These are phyloP conservation scores for Phytophthora foliorum DNA, from an alignment of 352 stramenopile species.

Conservation along the genomic window DNA sequence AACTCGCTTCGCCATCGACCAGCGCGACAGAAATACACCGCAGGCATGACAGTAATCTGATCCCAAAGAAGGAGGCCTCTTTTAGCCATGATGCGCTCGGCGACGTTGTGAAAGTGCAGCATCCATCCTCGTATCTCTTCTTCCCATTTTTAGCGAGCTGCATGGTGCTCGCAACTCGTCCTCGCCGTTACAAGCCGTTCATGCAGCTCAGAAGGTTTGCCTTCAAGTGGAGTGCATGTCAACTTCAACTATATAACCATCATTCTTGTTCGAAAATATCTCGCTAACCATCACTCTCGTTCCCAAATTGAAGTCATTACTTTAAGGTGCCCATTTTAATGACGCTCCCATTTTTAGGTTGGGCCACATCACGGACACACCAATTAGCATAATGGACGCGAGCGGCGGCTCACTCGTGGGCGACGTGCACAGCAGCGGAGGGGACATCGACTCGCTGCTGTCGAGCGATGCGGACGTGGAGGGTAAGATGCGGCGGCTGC, in stretches of 20 bases:
- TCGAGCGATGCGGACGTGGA: slow-evolving; percentile 43
- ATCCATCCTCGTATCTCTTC: not conserved
- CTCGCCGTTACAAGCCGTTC: slow-evolving; percentile 28
- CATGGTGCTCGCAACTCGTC: slow-evolving; percentile 10
- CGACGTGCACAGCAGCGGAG: slow-evolving; percentile 57
- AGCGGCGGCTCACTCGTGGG: slow-evolving; percentile 36
- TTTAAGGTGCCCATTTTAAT: not conserved
- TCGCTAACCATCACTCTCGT: not conserved
- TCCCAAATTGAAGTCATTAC: not conserved
- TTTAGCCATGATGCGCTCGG: slow-evolving; percentile 22
- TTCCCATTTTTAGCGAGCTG: slow-evolving; percentile 18
- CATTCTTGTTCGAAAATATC: too few relatives aligned
- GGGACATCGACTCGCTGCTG: slow-evolving; percentile 79
- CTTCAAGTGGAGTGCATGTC: slow-evolving; percentile 9
- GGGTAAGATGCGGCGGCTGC: slow-evolving; percentile 51
- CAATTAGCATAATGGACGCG: slow-evolving; percentile 30
- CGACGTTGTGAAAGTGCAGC: not conserved
- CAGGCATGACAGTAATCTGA: slow-evolving; percentile 14
- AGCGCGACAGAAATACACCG: slow-evolving; percentile 35
- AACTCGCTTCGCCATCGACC: not conserved
- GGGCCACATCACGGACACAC: too few relatives aligned
- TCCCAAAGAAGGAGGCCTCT: slow-evolving; percentile 12
- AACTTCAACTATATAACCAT: slow-evolving; percentile 7
- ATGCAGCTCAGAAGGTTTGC: too few relatives aligned
- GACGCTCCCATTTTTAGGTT: not conserved